These are phyloP conservation scores for Colletotrichum shisoi DNA, from an alignment of 2,329 filamentous ascomycete genomes.

Conservation along the genomic window DNA sequence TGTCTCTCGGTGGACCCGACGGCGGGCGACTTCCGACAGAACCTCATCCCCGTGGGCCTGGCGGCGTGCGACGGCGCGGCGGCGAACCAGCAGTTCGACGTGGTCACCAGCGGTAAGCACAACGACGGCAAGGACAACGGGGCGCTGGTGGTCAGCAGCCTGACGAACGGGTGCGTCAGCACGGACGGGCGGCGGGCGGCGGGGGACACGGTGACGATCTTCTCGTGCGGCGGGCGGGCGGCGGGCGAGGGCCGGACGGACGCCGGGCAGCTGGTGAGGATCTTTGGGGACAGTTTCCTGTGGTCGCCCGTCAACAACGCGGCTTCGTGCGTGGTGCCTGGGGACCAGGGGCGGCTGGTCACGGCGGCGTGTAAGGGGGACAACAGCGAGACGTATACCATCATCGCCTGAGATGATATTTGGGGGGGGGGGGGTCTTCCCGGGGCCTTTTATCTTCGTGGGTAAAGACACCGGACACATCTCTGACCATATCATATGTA, in stretches of 20 bases:
- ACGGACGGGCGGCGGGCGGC: slow-evolving; percentile 55
- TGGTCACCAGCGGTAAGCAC: slow-evolving; percentile 60
- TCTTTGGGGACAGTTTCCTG: slow-evolving; percentile 51
- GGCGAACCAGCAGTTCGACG: slow-evolving; percentile 59
- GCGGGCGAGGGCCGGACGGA: slow-evolving; percentile 59
- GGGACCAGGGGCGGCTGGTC: slow-evolving; percentile 46
- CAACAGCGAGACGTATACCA: slow-evolving; percentile 43
- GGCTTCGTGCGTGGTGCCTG: slow-evolving; percentile 56
- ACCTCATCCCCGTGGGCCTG: slow-evolving; percentile 60
- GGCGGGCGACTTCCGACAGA: slow-evolving; percentile 63
- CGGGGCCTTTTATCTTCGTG: neutral
- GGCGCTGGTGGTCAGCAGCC: slow-evolving; percentile 58
- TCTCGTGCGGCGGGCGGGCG: slow-evolving; percentile 62
- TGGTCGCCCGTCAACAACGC: slow-evolving; percentile 57
- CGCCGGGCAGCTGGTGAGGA: slow-evolving; percentile 59
- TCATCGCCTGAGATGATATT: slow-evolving; percentile 34
- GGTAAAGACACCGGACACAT: neutral
- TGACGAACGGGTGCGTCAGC: slow-evolving; percentile 62
- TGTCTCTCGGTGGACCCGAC: slow-evolving; percentile 62
- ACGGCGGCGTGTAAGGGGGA: slow-evolving; percentile 46
- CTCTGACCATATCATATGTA: neutral
- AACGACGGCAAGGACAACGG: slow-evolving; percentile 54
- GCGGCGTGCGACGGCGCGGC: slow-evolving; percentile 55
- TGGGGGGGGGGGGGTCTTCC: neutral
- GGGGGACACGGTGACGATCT: slow-evolving; percentile 59